Evolutionary conservation across 257 asterid species (phyloP), one percentile per base, ranked within the genome.

Genomic region (Osmanthus fragrans): DNA sequence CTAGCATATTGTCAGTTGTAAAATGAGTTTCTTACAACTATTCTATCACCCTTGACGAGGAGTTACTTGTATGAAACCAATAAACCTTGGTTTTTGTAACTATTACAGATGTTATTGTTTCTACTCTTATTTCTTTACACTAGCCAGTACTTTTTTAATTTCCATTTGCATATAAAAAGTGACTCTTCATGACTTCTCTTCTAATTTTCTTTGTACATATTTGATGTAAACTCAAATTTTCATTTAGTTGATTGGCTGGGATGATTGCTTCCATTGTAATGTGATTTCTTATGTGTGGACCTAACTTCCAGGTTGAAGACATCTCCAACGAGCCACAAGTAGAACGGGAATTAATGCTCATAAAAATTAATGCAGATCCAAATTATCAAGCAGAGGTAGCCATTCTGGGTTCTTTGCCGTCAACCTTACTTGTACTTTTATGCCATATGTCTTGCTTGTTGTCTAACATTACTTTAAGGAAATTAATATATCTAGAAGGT

Each of bases 321-420:
- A 85, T 95, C 69, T 95, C 99, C 1, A 90, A 86, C 84, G 98
- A 89, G 81, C 96, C 99, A 25, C 99, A 93, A 83, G 99, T 95
- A 75, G 99, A 95, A 84, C 93, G 99, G 7, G 99, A 95, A 77
- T 83, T 93, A 82, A 93, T 95, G 97, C 97, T 95, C 49, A 91
- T 95, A 80, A 95, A 95, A 87, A 95, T 95, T 82, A 92, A 85
- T 70, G 91, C 97, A 0, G 92, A 93, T 80, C 99, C 97, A 54
- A 72, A 80, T 73, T 66, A 84, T 76, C 90, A 89, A 66, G 93
- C 92, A 1, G 98, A 94, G 97, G 97, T 93, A 73, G 71, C 77
- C 77, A 63, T 77, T 42, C 72, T 72, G 56, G 76, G 30, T 82
- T 77, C 73, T 32, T 10, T 79, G 56, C 27, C 34, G 37, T 66